A percentile compares a stretch with the other conserved stretches of the same genome.
These are phyloP conservation scores for Hericium coralloides DNA, from an alignment of 768 basidiomycete species.

Conservation along the genomic window DNA sequence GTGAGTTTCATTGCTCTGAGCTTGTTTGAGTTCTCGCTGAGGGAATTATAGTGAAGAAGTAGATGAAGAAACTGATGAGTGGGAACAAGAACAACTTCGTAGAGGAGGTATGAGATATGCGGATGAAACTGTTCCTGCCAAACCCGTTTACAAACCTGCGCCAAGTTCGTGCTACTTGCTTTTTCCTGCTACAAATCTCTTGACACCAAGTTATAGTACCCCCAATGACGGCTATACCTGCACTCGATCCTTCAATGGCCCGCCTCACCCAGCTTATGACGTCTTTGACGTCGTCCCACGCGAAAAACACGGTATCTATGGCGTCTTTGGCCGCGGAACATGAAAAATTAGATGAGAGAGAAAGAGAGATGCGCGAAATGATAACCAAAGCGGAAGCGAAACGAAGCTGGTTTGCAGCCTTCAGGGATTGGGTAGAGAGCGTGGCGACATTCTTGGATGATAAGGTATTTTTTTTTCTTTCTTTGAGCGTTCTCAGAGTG, in stretches of 20 bases:
- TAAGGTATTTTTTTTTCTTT: slow-evolving; percentile 46
- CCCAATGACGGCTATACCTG: slow-evolving; percentile 49
- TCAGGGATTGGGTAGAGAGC: slow-evolving; percentile 74
- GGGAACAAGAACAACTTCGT: slow-evolving; percentile 79
- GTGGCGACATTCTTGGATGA: slow-evolving; percentile 83
- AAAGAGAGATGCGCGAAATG: slow-evolving; percentile 67
- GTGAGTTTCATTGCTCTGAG: slow-evolving; percentile 32
- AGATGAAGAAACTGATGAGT: slow-evolving; percentile 78
- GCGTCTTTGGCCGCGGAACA: slow-evolving; percentile 52
- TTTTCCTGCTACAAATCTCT: not conserved
- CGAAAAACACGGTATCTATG: slow-evolving; percentile 47
- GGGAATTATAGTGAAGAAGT: slow-evolving; percentile 50
- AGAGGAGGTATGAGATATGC: slow-evolving; percentile 54
- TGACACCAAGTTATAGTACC: slow-evolving; percentile 46
- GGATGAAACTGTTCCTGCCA: slow-evolving; percentile 29
- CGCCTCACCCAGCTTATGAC: slow-evolving; percentile 53
- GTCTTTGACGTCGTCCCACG: slow-evolving; percentile 59
- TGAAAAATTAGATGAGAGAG: slow-evolving; percentile 54
- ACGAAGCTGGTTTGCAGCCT: slow-evolving; percentile 71
- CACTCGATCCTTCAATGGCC: slow-evolving; percentile 48
- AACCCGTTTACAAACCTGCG: slow-evolving; percentile 59
- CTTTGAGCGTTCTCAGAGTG: not conserved
- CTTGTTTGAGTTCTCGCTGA: not conserved
- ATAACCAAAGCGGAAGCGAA: slow-evolving; percentile 69
- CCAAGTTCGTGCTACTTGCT: slow-evolving; percentile 44